Conservation (phyloP, 805 yeast genomes). For the Wickerhamiella lipophila region DNA sequence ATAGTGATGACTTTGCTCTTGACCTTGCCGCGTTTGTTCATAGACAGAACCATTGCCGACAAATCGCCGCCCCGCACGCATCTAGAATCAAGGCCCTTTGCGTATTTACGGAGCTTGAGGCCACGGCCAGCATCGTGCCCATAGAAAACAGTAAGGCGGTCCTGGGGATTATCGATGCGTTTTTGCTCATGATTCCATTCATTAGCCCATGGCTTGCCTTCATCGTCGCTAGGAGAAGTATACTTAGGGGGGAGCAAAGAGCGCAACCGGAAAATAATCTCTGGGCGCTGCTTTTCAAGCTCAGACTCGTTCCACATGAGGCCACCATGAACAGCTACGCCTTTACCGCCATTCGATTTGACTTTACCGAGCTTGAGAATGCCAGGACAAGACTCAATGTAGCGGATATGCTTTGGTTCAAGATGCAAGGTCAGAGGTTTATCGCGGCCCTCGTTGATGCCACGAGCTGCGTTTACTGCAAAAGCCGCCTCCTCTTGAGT, state of each 20-base stretch:
- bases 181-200: conserved; percentile 39
- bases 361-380: conserved; percentile 51
- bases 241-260: conserved; percentile 53
- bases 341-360: conserved; percentile 28
- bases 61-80: conserved; percentile 67
- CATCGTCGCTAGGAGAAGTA: conserved; percentile 37
- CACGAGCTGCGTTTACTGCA: background rate
- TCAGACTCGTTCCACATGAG: conserved; percentile 47
- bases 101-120: conserved; percentile 45
- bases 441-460: conserved; percentile 22
- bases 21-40: conserved; percentile 21
- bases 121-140: conserved; percentile 87
- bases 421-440: conserved; percentile 41
- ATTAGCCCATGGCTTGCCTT: conserved; percentile 44
- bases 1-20: conserved; percentile 24
- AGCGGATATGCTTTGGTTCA: conserved; percentile 47
- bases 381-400: conserved; percentile 49
- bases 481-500: background rate
- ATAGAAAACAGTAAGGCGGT: conserved; percentile 43
- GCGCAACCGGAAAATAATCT: conserved; percentile 56
- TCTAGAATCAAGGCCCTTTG: conserved; percentile 73
- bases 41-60: conserved; percentile 43
- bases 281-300: conserved; percentile 47
- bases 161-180: conserved; percentile 16
- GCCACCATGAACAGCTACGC: conserved; percentile 75